These are phyloP conservation scores for Mycena leptocephala DNA, from an alignment of 768 basidiomycete species.

Conservation along the genomic window DNA sequence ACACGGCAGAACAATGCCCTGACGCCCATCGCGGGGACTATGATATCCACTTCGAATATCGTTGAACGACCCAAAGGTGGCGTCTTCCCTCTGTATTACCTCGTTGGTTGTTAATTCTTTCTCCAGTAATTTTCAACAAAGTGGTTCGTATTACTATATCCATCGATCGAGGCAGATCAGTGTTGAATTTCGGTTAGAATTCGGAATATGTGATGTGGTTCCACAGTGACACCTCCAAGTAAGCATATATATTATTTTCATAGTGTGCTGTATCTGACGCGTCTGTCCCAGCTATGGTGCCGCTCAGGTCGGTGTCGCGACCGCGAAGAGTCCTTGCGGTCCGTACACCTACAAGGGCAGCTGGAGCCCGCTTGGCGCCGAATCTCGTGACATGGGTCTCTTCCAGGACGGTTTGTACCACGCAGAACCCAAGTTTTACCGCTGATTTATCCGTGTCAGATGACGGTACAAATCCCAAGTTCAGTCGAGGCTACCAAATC, in stretches of 20 bases:
- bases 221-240: slow-evolving; percentile 77
- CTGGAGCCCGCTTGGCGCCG: slow-evolving; percentile 70
- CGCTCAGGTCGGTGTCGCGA: slow-evolving; percentile 76
- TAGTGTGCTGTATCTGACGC: neutral
- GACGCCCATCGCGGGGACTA: slow-evolving; percentile 67
- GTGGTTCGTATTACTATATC: slow-evolving; percentile 48
- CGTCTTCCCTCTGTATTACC: neutral
- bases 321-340: slow-evolving; percentile 71
- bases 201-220: slow-evolving; percentile 83
- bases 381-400: slow-evolving; percentile 74
- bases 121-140: slow-evolving; percentile 68
- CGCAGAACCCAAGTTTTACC: neutral
- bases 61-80: slow-evolving; percentile 77
- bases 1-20: slow-evolving; percentile 73
- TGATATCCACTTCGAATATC: slow-evolving; percentile 71
- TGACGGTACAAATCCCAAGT: slow-evolving; percentile 49
- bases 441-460: slow-evolving; percentile 45
- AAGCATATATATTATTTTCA: slow-evolving; percentile 28
- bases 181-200: slow-evolving; percentile 54
- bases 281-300: slow-evolving; percentile 66
- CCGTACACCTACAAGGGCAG: slow-evolving; percentile 72
- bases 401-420: slow-evolving; percentile 70
- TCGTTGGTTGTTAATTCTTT: neutral
- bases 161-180: neutral
- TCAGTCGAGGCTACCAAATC: neutral